Evolutionary conservation across 2,329 filamentous ascomycete genomes (phyloP).

Genomic region (Thielaviopsis cerberus): DNA sequence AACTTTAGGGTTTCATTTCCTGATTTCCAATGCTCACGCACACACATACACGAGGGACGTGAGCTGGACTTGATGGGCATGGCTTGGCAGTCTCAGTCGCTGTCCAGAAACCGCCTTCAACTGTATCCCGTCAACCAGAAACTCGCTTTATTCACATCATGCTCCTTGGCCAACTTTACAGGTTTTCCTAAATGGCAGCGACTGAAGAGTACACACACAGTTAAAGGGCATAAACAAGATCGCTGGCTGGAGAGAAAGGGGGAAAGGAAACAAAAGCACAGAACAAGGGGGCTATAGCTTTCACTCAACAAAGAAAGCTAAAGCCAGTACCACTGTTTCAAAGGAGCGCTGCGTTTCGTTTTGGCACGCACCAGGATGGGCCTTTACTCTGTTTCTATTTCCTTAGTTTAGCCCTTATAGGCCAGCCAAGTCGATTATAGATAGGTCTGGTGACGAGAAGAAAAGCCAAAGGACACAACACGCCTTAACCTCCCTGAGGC

Average conservation of each 20-base stretch:
- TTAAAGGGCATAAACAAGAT: not conserved
- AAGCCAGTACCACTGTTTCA: constrained; percentile 1
- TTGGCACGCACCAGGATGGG: not conserved
- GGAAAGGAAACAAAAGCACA: not conserved
- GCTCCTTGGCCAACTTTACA: no score
- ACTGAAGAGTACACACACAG: no score
- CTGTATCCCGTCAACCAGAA: not conserved
- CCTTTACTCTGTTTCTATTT: not conserved
- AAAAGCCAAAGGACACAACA: no score
- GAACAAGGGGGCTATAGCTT: not conserved
- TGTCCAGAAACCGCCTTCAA: not conserved
- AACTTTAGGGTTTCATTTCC: not conserved
- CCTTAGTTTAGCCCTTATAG: not conserved
- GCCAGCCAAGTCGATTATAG: not conserved
- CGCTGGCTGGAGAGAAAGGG: not conserved
- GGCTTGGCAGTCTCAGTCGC: not conserved
- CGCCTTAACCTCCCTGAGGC: no score
- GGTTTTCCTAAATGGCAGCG: no score
- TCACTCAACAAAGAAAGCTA: not conserved
- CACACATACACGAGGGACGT: not conserved
- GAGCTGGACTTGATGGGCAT: no score
- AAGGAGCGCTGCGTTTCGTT: constrained; percentile 3
- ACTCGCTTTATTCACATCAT: not conserved
- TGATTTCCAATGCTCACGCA: not conserved
- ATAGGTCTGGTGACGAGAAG: no score